Percentiles rank a stretch among this genome's conserved stretches.
These are phyloP conservation scores for Oryza officinalis DNA, from an alignment of 176 grass and related monocot genomes.

Conservation along the genomic window DNA sequence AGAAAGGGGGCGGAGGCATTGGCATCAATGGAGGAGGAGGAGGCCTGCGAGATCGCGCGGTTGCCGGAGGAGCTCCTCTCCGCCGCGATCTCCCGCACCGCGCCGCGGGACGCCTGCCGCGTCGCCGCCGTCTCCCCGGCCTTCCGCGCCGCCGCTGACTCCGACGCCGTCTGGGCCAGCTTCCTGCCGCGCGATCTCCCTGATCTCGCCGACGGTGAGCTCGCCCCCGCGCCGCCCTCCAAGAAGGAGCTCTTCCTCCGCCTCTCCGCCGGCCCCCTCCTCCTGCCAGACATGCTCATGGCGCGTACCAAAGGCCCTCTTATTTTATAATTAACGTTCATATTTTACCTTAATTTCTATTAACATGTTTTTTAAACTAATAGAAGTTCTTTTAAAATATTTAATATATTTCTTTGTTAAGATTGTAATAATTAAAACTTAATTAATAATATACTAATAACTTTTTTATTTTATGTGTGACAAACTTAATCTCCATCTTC, in stretches of 20 bases:
- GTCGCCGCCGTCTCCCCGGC: conserved; percentile 38
- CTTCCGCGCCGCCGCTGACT: conserved; percentile 52
- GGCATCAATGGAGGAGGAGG: background rate
- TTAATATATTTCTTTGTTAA: too few species aligned
- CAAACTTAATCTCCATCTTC: too few species aligned
- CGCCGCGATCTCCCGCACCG: background rate
- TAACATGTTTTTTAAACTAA: too few species aligned
- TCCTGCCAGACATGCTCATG: conserved; percentile 19
- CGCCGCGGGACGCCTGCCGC: conserved; percentile 18
- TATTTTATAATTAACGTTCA: too few species aligned
- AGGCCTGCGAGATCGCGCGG: background rate
- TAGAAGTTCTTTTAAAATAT: too few species aligned
- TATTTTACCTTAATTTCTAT: too few species aligned
- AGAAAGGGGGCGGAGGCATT: too few species aligned
- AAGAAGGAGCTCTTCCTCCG: conserved; percentile 46
- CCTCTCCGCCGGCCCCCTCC: conserved; percentile 17
- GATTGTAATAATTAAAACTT: too few species aligned
- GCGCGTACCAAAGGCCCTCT: background rate
- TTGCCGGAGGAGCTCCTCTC: background rate
- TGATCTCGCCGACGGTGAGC: conserved; percentile 4
- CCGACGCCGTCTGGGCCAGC: conserved; percentile 53
- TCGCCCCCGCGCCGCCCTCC: background rate
- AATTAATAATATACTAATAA: too few species aligned
- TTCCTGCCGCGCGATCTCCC: conserved; percentile 45
- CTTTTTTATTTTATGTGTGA: too few species aligned